Evolutionary conservation across 352 stramenopile genomes (phyloP).

Genomic region (Aphanomyces astaci): DNA sequence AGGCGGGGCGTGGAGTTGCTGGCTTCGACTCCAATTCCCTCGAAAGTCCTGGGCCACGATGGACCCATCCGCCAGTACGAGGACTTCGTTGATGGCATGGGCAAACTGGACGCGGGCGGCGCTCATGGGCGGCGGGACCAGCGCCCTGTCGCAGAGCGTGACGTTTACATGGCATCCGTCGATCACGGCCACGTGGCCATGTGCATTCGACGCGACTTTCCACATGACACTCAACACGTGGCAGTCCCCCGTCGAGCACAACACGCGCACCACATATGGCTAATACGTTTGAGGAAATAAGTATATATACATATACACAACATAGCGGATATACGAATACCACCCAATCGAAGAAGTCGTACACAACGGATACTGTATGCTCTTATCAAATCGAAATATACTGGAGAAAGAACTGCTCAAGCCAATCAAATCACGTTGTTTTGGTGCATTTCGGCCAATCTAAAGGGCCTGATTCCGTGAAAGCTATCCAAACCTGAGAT

Average conservation of each 20-base stretch:
- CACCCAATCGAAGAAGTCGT: too few species aligned
- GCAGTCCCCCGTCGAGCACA: neutral
- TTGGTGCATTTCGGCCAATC: too few species aligned
- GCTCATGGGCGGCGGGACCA: constrained; percentile 63
- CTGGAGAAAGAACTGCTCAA: neutral
- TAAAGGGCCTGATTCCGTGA: too few species aligned
- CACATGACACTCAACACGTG: neutral
- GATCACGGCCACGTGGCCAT: constrained; percentile 34
- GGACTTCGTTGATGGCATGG: constrained; percentile 33
- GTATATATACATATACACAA: neutral
- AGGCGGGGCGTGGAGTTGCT: too few species aligned
- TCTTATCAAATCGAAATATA: neutral
- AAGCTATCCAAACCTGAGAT: too few species aligned
- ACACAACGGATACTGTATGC: too few species aligned
- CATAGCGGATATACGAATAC: neutral
- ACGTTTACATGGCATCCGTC: constrained; percentile 51
- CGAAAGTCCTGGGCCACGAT: constrained; percentile 27
- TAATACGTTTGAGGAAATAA: neutral
- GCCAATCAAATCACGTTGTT: too few species aligned
- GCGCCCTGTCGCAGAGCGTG: constrained; percentile 53
- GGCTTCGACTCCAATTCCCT: neutral
- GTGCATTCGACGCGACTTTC: neutral
- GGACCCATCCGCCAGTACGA: constrained; percentile 35
- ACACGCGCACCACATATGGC: neutral
- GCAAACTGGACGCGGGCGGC: constrained; percentile 49